Evolutionary conservation across 805 yeast genomes (phyloP), one percentile per base, ranked within the genome.

Genomic region (Candida peoriensis): DNA sequence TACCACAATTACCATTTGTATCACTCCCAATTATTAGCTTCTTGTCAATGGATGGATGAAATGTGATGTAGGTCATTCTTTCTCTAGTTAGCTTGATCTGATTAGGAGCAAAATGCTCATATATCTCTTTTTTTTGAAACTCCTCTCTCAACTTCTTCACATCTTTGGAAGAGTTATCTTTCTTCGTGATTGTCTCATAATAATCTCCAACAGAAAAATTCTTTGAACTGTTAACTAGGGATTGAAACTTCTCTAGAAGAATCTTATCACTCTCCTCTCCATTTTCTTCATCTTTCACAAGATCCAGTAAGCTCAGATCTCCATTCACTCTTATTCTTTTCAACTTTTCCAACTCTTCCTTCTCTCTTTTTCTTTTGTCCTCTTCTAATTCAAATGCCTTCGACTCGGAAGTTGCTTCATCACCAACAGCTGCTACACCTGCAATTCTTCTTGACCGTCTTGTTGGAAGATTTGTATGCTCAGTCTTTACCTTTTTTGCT

Each of bases 1-100:
- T 68, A 0, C 97, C 97, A 28, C 88, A 60, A 42, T 77, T 72
- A 6, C 98, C 98, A n/a, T 63, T 61, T 10, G 86, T 85, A 58
- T 93, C 98, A 30, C 97, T 97, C 1, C 88, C 96, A 21, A 85
- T 54, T 2, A 88, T 67, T 5, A 90, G 50, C 43, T 81, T 69
- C 41, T 77, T 76, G 1, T 68, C 70, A 1, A 53, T 55, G 0
- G 83, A 60, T 0, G 97, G 96, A 57, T 90, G 97, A 54, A 86
- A 81, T 25, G 68, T 64, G 26, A 88, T 69, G 3, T 84, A 65
- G 0, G 89, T 77, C 55, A 90, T 78, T 39, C 98, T 66, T 34
- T 80, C 82, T 48, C 57, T 48, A 1, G 84, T 74, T 4, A 90
- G 59, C 48, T 79, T 81, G 41, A 87, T 71, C 33, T 81, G 83